Conservation (phyloP, 164 flowering plant species). For the Vitis riparia region DNA sequence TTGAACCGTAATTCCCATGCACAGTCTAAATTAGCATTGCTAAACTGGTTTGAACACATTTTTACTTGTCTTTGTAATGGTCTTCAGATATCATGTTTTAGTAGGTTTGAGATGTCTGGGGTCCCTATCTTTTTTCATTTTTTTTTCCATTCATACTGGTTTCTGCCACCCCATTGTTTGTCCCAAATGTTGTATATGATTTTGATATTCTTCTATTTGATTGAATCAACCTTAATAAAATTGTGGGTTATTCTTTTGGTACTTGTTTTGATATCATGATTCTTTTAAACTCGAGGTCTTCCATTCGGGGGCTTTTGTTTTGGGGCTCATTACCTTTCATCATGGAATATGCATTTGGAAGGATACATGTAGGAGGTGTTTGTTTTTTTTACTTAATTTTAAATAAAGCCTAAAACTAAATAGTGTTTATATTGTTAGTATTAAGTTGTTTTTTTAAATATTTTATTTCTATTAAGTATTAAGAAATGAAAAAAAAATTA, state of each 20-base stretch:
- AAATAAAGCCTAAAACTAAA: too few relatives aligned
- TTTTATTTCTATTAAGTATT: too few relatives aligned
- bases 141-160: background rate
- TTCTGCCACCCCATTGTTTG: background rate
- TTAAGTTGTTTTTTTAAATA: too few relatives aligned
- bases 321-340: background rate
- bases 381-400: too few relatives aligned
- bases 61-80: background rate
- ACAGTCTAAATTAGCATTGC: slow-evolving; percentile 1
- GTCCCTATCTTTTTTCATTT: background rate
- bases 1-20: background rate
- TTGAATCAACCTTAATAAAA: background rate
- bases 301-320: too few relatives aligned
- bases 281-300: background rate
- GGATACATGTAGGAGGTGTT: too few relatives aligned
- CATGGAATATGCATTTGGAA: too few relatives aligned
- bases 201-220: slow-evolving; percentile 2
- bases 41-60: background rate
- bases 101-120: background rate
- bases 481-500: too few relatives aligned
- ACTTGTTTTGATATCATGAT: background rate
- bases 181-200: slow-evolving; percentile 2
- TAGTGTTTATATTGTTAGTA: too few relatives aligned
- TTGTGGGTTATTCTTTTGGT: background rate
- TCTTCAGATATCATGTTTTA: slow-evolving; percentile 2